These are phyloP conservation scores for Puccinia hordei DNA, from an alignment of 1,284 basidiomycete species.

Conservation along the genomic window DNA sequence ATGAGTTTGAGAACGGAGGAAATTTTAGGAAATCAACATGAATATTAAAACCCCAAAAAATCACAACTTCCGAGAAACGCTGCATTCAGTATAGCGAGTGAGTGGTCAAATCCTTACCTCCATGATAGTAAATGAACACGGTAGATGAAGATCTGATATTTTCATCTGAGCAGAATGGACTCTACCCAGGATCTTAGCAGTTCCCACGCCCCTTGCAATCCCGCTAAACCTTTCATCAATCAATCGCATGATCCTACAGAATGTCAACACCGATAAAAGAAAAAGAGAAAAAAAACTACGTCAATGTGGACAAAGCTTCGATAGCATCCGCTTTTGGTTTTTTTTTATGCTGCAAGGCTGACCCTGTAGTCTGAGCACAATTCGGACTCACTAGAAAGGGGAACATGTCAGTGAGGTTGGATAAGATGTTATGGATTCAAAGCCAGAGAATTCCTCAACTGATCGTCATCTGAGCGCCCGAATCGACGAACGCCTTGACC, in stretches of 20 bases:
- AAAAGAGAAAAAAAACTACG: conserved; percentile 13
- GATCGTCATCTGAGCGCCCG: conserved; percentile 93
- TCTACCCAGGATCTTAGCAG: conserved; percentile 88
- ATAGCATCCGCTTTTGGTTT: background rate
- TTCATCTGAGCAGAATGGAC: conserved; percentile 92
- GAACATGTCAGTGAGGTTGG: conserved; percentile 16
- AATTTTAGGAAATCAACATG: background rate
- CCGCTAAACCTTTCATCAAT: conserved; percentile 84
- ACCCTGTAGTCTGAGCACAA: conserved; percentile 89
- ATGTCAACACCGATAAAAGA: background rate
- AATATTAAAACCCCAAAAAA: too few species aligned
- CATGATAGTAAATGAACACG: conserved; percentile 93
- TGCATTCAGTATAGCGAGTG: background rate
- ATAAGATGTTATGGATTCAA: background rate
- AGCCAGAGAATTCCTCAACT: conserved; percentile 65
- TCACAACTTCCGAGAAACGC: too few species aligned
- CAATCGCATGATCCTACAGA: conserved; percentile 79
- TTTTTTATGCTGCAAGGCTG: conserved; percentile 57
- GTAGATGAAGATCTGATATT: conserved; percentile 73
- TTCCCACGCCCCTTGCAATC: conserved; percentile 92
- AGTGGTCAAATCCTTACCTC: conserved; percentile 66
- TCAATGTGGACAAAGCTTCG: conserved; percentile 25
- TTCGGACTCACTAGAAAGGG: conserved; percentile 77
- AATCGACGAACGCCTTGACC: conserved; percentile 96
- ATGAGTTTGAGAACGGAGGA: conserved; percentile 32